Evolutionary conservation across 1,284 basidiomycete genomes (phyloP).

Genomic region (Cryptococcus deneoformans): DNA sequence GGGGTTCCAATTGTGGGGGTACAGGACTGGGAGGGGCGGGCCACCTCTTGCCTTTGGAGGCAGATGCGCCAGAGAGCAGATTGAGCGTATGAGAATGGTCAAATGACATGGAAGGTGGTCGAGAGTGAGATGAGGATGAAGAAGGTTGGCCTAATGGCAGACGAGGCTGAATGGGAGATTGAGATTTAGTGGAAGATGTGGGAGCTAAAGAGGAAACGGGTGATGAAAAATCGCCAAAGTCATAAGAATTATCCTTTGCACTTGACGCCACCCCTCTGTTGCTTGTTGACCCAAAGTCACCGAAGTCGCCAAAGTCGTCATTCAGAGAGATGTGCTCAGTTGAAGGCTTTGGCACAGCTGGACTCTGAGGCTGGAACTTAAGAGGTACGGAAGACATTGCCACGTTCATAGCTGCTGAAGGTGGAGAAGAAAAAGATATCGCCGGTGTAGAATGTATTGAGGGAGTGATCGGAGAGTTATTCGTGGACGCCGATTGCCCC

Average conservation of each 20-base stretch:
- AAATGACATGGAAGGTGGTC: constrained; percentile 1
- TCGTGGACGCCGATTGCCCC: neutral
- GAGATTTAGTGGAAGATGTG: neutral
- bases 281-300: neutral
- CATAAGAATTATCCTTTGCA: constrained; percentile 11
- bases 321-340: neutral
- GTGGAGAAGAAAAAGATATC: too few relatives aligned
- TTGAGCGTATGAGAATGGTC: constrained; percentile 30
- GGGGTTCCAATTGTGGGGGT: constrained; percentile 25
- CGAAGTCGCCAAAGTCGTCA: constrained; percentile 12
- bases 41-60: constrained; percentile 29
- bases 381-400: too few relatives aligned
- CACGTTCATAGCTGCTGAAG: too few relatives aligned
- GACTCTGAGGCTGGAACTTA: neutral
- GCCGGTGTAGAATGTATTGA: neutral
- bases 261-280: neutral
- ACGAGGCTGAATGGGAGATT: neutral
- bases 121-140: neutral
- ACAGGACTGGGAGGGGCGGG: constrained; percentile 34
- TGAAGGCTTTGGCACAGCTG: neutral
- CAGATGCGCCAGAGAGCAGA: constrained; percentile 21
- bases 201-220: neutral
- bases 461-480: neutral
- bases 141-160: neutral
- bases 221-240: constrained; percentile 32